Conservation (phyloP, 192 early-diverging fungal genomes). For the Haplosporangium gracile region DNA sequence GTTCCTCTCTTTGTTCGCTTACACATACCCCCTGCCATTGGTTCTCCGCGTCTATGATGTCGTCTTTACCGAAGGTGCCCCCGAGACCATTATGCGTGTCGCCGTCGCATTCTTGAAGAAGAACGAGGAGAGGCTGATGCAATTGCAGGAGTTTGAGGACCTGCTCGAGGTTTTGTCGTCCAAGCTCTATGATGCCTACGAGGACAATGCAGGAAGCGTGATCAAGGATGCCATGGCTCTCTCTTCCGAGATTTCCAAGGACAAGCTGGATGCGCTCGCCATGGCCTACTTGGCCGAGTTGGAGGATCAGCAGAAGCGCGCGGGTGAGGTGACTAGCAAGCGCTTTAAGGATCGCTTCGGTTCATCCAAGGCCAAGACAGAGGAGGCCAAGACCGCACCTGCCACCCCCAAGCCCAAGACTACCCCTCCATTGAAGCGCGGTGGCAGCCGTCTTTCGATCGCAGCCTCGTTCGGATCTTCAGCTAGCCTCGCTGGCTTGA, state of each 20-base stretch:
- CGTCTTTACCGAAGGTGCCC: constrained; percentile 90
- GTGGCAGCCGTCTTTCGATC: constrained; percentile 45
- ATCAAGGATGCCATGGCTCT: constrained; percentile 87
- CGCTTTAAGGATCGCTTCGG: constrained; percentile 63
- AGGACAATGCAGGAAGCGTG: constrained; percentile 68
- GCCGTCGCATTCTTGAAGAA: constrained; percentile 91
- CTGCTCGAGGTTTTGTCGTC: constrained; percentile 86
- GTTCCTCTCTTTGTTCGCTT: constrained; percentile 98
- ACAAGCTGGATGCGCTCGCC: constrained; percentile 81
- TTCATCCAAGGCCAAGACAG: constrained; percentile 21
- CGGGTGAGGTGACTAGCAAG: constrained; percentile 62
- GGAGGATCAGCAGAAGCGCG: constrained; percentile 66
- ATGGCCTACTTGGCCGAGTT: constrained; percentile 66
- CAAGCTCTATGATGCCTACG: constrained; percentile 87
- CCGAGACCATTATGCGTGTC: constrained; percentile 90
- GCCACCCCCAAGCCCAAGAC: constrained; percentile 14
- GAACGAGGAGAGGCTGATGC: constrained; percentile 78
- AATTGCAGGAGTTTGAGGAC: constrained; percentile 81
- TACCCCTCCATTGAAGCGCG: constrained; percentile 28
- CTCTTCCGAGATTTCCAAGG: constrained; percentile 73
- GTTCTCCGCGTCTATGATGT: constrained; percentile 96
- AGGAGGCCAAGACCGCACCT: constrained; percentile 23
- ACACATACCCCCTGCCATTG: constrained; percentile 90
- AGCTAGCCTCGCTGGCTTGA: constrained; percentile 14
- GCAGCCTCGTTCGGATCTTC: constrained; percentile 46